Evolutionary conservation across 345 rosid species (phyloP), one percentile per base, ranked within the genome.

Genomic region (Eutrema japonicum): DNA sequence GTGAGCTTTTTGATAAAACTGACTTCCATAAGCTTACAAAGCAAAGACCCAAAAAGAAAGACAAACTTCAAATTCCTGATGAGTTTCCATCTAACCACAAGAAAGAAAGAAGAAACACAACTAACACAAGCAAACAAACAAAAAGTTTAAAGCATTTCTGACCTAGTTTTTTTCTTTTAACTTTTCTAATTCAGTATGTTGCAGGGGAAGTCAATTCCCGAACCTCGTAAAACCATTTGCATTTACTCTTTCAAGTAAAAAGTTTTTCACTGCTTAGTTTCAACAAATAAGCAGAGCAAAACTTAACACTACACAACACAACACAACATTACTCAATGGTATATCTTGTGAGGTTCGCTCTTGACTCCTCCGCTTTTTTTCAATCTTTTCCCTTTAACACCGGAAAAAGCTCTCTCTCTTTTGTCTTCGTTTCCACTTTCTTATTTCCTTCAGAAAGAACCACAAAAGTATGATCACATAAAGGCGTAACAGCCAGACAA

Each of bases 171-270:
- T 30, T 7, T 26, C 10, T 14, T 61, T 27, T 13, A 22, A 55
- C 14, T 22, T 35, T 3, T 37, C 41, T 53, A 46, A 11, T 16
- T 26, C 30, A 54, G 50, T 46, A 56, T 45, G 54, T 70, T 49
- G 67, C 76, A 64, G 72, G 67, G 76, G 72, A 91, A 93, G 97
- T 93, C 97, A 93, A 89, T 91, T 55, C 97, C 97, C 96, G 97
- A 91, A 91, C 97, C 97, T 83, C 83, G 65, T 75, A 62, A 75
- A 82, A 78, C 75, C 79, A 69, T 62, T 73, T 55, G 66, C 59
- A 46, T 49, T 43, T 40, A 38, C 12, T 50, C 35, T 37, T 64
- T 10, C 6, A 45, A 68, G 71, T 62, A 76, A 56, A 45, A 69
- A 54, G 66, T 64, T 64, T 65, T 47, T 22, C 66, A 68, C 74